These are phyloP conservation scores for Straminergon stramineum DNA, from an alignment of 225 moss, liverwort and hornwort species.

Conservation along the genomic window DNA sequence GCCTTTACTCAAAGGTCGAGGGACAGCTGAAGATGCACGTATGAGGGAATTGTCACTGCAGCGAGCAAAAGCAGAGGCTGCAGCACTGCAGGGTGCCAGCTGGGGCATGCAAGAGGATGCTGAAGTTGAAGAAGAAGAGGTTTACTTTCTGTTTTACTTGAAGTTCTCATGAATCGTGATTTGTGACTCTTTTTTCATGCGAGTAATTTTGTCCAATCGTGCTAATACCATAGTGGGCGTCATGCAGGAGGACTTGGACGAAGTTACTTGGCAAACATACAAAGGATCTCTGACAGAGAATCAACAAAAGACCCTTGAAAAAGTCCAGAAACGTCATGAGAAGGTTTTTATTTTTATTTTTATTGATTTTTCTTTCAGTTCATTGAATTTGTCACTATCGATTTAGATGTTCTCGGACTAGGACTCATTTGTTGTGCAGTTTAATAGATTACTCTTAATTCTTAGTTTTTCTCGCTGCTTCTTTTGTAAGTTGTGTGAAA, in stretches of 20 bases:
- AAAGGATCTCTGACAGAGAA: constrained; percentile 80
- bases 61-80: constrained; percentile 68
- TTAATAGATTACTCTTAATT: background rate
- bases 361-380: background rate
- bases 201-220: background rate
- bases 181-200: background rate
- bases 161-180: background rate
- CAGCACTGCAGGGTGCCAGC: constrained; percentile 69
- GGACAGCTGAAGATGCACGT: constrained; percentile 48
- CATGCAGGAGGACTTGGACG: constrained; percentile 70
- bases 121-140: constrained; percentile 77
- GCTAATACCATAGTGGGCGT: background rate
- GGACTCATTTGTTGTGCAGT: background rate
- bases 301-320: constrained; percentile 84
- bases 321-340: constrained; percentile 90
- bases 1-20: constrained; percentile 38
- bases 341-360: constrained; percentile 35
- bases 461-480: background rate
- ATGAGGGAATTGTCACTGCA: constrained; percentile 61
- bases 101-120: constrained; percentile 99
- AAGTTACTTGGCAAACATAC: constrained; percentile 95
- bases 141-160: background rate
- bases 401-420: background rate
- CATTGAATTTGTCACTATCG: background rate
- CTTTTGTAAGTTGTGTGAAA: background rate